These are phyloP conservation scores for Wickerhamiella sergipiensis DNA, from an alignment of 805 yeast genomes.

Conservation along the genomic window DNA sequence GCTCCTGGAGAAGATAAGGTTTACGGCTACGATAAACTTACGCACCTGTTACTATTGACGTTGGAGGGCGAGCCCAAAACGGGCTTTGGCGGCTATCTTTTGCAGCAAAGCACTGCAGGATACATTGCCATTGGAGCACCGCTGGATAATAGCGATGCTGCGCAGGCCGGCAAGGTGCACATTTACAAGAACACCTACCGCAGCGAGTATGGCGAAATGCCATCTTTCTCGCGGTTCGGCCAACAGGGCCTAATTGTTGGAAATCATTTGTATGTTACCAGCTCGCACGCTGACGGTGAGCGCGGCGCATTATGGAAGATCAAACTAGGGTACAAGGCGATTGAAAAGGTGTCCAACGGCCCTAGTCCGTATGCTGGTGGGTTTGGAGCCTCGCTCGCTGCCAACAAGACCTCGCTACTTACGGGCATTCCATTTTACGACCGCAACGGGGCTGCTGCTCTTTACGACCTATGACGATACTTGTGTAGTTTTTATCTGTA, in stretches of 20 bases:
- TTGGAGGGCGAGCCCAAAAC: constrained; percentile 9
- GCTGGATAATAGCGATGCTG: constrained; percentile 8
- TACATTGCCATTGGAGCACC: constrained; percentile 24
- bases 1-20: constrained; percentile 29
- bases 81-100: constrained; percentile 21
- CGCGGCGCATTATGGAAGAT: constrained; percentile 37
- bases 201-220: constrained; percentile 7
- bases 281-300: constrained; percentile 30
- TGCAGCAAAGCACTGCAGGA: constrained; percentile 15
- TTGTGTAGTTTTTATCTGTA: neutral
- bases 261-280: constrained; percentile 26
- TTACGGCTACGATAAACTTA: constrained; percentile 23
- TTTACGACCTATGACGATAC: neutral
- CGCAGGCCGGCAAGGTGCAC: constrained; percentile 32
- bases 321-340: constrained; percentile 18
- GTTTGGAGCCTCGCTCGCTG: constrained; percentile 31
- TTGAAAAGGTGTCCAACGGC: constrained; percentile 18
- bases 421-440: constrained; percentile 21
- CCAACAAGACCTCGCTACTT: constrained; percentile 10
- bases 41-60: constrained; percentile 9
- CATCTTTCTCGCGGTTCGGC: constrained; percentile 24
- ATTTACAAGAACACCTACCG: constrained; percentile 22
- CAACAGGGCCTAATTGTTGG: constrained; percentile 20
- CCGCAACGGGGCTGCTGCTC: neutral
- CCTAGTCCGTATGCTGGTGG: constrained; percentile 23